Conservation (phyloP, 1,284 basidiomycete genomes). For the Neolentinus lepideus region DNA sequence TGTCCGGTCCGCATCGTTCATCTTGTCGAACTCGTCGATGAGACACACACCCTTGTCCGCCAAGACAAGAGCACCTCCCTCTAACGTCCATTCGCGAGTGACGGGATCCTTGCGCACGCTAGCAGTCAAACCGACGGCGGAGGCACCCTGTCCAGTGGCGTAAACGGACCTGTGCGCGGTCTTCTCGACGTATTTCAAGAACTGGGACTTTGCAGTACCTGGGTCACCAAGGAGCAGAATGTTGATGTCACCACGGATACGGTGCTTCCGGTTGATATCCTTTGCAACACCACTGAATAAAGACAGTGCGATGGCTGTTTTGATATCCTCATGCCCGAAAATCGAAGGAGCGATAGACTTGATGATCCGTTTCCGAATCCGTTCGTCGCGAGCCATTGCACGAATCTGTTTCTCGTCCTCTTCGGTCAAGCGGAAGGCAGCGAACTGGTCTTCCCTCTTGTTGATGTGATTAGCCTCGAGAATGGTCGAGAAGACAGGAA, state of each 20-base stretch:
- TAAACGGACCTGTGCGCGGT: slow-evolving; percentile 98
- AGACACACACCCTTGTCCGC: slow-evolving; percentile 99
- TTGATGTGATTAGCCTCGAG: slow-evolving; percentile 98
- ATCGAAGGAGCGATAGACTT: slow-evolving; percentile 99
- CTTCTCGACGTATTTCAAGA: slow-evolving; percentile 99
- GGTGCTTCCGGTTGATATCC: slow-evolving; percentile 94
- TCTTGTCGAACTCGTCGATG: slow-evolving; percentile 99
- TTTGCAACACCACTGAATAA: slow-evolving; percentile 93
- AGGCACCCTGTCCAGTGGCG: slow-evolving; percentile 96
- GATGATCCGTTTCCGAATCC: slow-evolving; percentile 94
- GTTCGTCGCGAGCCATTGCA: slow-evolving; percentile 80
- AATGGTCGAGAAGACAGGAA: slow-evolving; percentile 98
- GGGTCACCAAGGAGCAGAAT: slow-evolving; percentile 94
- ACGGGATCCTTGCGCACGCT: slow-evolving; percentile 97
- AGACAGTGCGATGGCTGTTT: slow-evolving; percentile 93
- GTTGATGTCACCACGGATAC: slow-evolving; percentile 97
- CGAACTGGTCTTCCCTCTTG: slow-evolving; percentile 94
- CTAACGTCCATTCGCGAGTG: slow-evolving; percentile 97
- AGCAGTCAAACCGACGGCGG: slow-evolving; percentile 96
- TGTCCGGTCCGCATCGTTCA: slow-evolving; percentile 97
- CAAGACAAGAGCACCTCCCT: slow-evolving; percentile 94
- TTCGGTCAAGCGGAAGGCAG: slow-evolving; percentile 92
- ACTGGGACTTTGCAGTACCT: slow-evolving; percentile 98
- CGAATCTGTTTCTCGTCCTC: slow-evolving; percentile 95
- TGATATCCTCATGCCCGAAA: slow-evolving; percentile 98